Evolutionary conservation across 805 yeast genomes (phyloP), one percentile per base, ranked within the genome.

Genomic region (Sugiyamaella chiloensis): DNA sequence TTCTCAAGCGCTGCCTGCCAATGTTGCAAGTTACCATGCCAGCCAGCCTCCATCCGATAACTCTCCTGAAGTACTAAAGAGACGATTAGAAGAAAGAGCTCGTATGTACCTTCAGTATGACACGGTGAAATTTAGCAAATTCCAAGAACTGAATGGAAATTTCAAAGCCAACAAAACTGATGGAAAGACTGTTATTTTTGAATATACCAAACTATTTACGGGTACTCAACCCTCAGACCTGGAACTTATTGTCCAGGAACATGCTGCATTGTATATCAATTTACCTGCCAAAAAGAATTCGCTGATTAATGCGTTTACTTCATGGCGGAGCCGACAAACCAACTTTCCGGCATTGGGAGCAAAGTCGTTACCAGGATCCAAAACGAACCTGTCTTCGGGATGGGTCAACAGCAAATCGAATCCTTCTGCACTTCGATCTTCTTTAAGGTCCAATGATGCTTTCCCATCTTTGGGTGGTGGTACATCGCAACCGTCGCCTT

Each of bases 41-140:
- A 44, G 47, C 17, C 54, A 40, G 29, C 47, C 52, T 6, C 54
- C 50, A 12, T 52, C 49, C 3, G 56, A 50, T 8, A 46, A 64
- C 24, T 63, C 75, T 1, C 63, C 66, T 8, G 79, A 75, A 26
- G 65, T 72, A 35, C 85, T 79, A 55, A 74, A 70, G 52, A 67
- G 74, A 60, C 74, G 96, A 55, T 72, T 88, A 24, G 91, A 85
- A 53, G 95, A 87, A 62, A 73, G 96, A 60, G 96, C 96, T 1
- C 81, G 83, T 61, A 89, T 85, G 62, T 86, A 87, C 61, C 66
- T 86, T 44, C 73, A 78, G 44, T 80, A 83, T 55, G 72, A 81
- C 24, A 63, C 63, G 9, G 62, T 65, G 5, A 70, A 70, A 6
- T 71, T 81, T 53, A 68, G 69, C 6, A 60, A 67, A 44, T 88